A percentile compares a stretch with the other conserved stretches of the same genome.
Evolutionary conservation across 345 rosid species (phyloP).

Genomic region (Salix brachista): DNA sequence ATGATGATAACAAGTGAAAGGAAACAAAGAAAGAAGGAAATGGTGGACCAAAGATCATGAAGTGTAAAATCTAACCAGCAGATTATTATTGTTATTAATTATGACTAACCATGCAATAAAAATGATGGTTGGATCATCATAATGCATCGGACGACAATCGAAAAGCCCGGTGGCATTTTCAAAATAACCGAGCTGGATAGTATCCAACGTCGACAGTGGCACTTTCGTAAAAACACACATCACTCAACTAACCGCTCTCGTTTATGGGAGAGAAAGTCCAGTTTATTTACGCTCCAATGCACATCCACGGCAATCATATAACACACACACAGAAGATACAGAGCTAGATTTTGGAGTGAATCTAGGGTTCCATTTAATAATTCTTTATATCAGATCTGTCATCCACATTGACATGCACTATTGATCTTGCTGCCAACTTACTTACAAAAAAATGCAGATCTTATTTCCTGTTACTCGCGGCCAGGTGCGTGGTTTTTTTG

Average conservation of each 20-base stretch:
- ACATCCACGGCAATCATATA: background rate
- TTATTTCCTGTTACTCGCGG: conserved; percentile 56
- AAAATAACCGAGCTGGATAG: background rate
- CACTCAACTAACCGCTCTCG: conserved; percentile 1
- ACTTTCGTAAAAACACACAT: background rate
- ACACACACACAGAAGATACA: background rate
- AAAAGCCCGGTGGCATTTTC: background rate
- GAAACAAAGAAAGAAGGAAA: background rate
- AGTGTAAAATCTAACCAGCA: background rate
- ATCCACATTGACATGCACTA: background rate
- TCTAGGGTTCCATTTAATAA: conserved; percentile 1
- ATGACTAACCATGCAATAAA: no score
- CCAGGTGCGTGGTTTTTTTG: conserved; percentile 45
- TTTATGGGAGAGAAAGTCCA: no score
- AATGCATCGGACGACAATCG: background rate
- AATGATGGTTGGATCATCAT: background rate
- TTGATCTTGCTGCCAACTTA: conserved; percentile 4
- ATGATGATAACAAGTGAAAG: no score
- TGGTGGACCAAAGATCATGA: background rate
- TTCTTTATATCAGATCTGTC: background rate
- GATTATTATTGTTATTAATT: no score
- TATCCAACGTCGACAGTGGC: background rate
- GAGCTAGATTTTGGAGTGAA: background rate
- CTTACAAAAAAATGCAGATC: conserved; percentile 20
- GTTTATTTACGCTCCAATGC: background rate